Conservation (phyloP, 345 rosid species). For the thale cress (Arabidopsis thaliana) region DNA sequence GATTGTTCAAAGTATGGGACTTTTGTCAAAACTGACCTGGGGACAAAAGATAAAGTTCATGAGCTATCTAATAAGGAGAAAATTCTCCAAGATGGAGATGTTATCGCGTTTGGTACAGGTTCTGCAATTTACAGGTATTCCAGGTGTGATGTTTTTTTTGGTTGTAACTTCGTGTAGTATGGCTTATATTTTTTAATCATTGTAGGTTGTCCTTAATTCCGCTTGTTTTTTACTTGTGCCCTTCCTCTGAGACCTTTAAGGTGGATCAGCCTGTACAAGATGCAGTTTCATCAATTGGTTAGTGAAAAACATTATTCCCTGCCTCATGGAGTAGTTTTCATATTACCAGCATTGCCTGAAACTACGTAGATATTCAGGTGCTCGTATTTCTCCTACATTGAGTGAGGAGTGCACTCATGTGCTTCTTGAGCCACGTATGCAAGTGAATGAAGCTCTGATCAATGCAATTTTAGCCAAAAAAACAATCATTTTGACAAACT, state of each 20-base stretch:
- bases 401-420: conserved; percentile 81
- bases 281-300: conserved; percentile 74
- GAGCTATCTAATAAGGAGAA: conserved; percentile 68
- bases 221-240: conserved; percentile 54
- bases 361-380: conserved; percentile 55
- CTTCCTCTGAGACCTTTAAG: conserved; percentile 51
- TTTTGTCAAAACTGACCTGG: conserved; percentile 57
- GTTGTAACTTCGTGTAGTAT: conserved; percentile 4
- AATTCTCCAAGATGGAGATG: conserved; percentile 67
- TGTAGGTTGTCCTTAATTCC: conserved; percentile 77
- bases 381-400: conserved; percentile 48
- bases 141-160: not conserved
- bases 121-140: conserved; percentile 78
- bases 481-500: conserved; percentile 55
- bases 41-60: conserved; percentile 60
- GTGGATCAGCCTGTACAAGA: conserved; percentile 53
- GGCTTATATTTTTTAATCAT: conserved; percentile 8
- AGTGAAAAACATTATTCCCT: conserved; percentile 43
- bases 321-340: conserved; percentile 13
- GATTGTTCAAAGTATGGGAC: conserved; percentile 96
- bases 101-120: conserved; percentile 84
- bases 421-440: conserved; percentile 57
- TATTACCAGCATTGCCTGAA: conserved; percentile 17
- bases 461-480: conserved; percentile 71
- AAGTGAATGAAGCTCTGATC: conserved; percentile 57